These are phyloP conservation scores for Pythium brassicae DNA, from an alignment of 352 stramenopile genomes.

Conservation along the genomic window DNA sequence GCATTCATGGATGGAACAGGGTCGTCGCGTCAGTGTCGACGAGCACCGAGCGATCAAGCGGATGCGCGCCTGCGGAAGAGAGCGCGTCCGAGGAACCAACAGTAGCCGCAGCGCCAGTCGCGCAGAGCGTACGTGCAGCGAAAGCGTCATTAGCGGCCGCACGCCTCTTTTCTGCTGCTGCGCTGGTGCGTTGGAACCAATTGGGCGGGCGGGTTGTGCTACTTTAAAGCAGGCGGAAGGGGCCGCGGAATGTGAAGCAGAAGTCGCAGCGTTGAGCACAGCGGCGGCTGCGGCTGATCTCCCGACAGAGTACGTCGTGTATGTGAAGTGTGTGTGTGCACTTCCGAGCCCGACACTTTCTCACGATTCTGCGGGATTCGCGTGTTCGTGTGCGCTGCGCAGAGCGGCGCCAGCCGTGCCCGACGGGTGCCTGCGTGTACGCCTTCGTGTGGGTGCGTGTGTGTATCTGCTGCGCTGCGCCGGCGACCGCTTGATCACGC, in stretches of 20 bases:
- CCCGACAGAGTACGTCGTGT: too few relatives aligned
- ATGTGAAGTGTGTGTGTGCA: too few relatives aligned
- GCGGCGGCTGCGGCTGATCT: neutral
- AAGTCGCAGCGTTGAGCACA: neutral
- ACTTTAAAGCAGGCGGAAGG: neutral
- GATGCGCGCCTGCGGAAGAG: neutral
- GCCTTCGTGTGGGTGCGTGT: slow-evolving; percentile 41
- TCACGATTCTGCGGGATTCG: too few relatives aligned
- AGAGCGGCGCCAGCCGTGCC: slow-evolving; percentile 12
- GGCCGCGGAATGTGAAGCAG: neutral
- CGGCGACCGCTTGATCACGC: neutral
- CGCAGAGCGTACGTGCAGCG: too few relatives aligned
- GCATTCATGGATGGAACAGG: slow-evolving; percentile 16
- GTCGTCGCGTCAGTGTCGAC: slow-evolving; percentile 35
- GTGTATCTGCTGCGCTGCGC: neutral
- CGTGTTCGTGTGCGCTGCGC: neutral
- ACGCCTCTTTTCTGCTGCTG: too few relatives aligned
- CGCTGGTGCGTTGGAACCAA: too few relatives aligned
- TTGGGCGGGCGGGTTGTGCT: too few relatives aligned
- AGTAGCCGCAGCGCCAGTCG: neutral
- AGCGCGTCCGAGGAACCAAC: neutral
- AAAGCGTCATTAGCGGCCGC: too few relatives aligned
- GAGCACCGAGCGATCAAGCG: neutral
- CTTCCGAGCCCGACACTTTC: too few relatives aligned
- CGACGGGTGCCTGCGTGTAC: slow-evolving; percentile 43